A percentile compares a stretch with the other conserved stretches of the same genome.
These are phyloP conservation scores for Aspergillus cristatus DNA, from an alignment of 495 filamentous ascomycete genomes.

Conservation along the genomic window DNA sequence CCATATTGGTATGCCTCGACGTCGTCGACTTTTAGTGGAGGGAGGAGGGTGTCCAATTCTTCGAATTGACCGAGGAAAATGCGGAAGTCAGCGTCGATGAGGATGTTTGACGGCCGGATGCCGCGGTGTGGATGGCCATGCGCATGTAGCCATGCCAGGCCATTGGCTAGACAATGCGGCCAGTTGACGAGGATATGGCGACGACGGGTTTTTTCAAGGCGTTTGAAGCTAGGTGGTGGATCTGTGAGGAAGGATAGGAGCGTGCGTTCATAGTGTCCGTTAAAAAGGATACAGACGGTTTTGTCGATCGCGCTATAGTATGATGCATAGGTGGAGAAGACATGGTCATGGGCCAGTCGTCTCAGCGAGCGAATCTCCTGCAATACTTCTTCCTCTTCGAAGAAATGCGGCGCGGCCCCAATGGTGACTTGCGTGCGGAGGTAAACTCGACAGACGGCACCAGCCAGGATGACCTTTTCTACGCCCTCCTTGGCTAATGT, in stretches of 20 bases:
- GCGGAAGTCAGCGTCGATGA: constrained; percentile 60
- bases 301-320: constrained; percentile 70
- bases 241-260: constrained; percentile 70
- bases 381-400: constrained; percentile 58
- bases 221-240: constrained; percentile 56
- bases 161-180: constrained; percentile 79
- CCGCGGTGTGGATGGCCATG: constrained; percentile 65
- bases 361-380: constrained; percentile 55
- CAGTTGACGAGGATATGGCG: constrained; percentile 65
- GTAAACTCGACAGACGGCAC: constrained; percentile 39
- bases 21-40: constrained; percentile 47
- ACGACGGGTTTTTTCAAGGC: constrained; percentile 60
- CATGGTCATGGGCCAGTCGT: constrained; percentile 64
- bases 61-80: constrained; percentile 70
- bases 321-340: constrained; percentile 71
- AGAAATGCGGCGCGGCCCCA: constrained; percentile 46
- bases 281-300: constrained; percentile 67
- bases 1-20: constrained; percentile 83
- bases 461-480: constrained; percentile 57
- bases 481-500: constrained; percentile 38
- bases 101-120: constrained; percentile 75
- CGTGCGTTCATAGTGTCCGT: constrained; percentile 64
- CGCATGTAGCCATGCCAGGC: constrained; percentile 66
- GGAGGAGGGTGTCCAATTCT: constrained; percentile 47
- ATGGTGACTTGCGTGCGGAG: constrained; percentile 64